Evolutionary conservation across 495 filamentous ascomycete genomes (phyloP).

Genomic region (Penicillium paradoxum): DNA sequence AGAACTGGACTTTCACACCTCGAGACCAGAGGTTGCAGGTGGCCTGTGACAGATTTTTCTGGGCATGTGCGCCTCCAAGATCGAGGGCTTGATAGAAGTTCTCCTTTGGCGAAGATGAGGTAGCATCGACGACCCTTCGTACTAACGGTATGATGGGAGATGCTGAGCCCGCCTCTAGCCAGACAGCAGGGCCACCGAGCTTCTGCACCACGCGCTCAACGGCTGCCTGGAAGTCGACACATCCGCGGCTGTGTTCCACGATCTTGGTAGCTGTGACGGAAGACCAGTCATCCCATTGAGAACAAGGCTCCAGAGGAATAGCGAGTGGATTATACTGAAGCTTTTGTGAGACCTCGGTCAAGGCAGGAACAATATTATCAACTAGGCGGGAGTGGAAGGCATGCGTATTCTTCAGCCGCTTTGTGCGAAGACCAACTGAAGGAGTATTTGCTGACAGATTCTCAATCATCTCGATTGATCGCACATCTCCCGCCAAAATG

Average conservation of each 20-base stretch:
- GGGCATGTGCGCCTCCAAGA: not conserved
- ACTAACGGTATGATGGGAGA: constrained; percentile 30
- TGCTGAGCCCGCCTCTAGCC: constrained; percentile 38
- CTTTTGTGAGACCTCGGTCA: constrained; percentile 22
- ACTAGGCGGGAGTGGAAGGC: constrained; percentile 47
- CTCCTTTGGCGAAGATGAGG: not conserved
- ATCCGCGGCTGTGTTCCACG: constrained; percentile 29
- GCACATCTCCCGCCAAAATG: constrained; percentile 32
- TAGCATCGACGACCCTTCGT: constrained; percentile 17
- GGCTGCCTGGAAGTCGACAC: constrained; percentile 40
- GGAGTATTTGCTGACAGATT: not conserved
- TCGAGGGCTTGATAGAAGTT: not conserved
- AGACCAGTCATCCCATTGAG: constrained; percentile 9
- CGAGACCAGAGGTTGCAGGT: constrained; percentile 21
- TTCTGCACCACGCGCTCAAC: constrained; percentile 27
- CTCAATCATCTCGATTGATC: constrained; percentile 25
- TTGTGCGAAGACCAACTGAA: constrained; percentile 14
- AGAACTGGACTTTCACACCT: constrained; percentile 26
- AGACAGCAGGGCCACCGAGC: constrained; percentile 14
- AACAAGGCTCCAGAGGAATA: constrained; percentile 29
- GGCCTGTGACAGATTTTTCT: constrained; percentile 16
- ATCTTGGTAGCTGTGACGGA: constrained; percentile 10
- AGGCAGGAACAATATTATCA: constrained; percentile 29
- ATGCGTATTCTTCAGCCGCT: constrained; percentile 41
- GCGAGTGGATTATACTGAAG: constrained; percentile 19